Conservation (phyloP, 768 basidiomycete species). For the Austroboletus eburneus region DNA sequence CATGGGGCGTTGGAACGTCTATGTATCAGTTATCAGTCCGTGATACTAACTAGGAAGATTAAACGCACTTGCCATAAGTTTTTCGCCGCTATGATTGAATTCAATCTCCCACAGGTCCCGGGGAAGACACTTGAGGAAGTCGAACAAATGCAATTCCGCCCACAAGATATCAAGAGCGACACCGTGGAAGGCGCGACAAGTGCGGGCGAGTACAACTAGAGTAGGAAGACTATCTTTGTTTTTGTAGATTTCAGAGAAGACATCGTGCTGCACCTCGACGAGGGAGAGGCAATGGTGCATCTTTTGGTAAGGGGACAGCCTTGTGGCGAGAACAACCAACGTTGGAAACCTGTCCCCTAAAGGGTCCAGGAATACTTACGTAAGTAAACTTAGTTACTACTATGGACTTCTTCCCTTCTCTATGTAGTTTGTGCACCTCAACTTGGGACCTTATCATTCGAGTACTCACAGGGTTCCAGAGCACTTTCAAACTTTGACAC, state of each 20-base stretch:
- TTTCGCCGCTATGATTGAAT: too few species aligned
- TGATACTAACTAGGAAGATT: too few species aligned
- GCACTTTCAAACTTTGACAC: constrained; percentile 69
- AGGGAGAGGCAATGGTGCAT: constrained; percentile 27
- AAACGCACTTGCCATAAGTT: constrained; percentile 20
- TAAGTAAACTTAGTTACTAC: too few species aligned
- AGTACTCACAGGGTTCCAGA: constrained; percentile 39
- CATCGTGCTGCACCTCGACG: constrained; percentile 22
- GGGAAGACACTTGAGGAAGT: constrained; percentile 23
- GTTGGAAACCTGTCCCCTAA: too few species aligned
- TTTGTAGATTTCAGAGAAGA: constrained; percentile 17
- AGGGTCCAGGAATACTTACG: too few species aligned
- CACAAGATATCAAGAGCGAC: constrained; percentile 25
- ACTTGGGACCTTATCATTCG: not conserved
- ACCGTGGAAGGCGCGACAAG: constrained; percentile 20
- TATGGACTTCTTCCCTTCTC: too few species aligned
- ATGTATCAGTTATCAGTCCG: constrained; percentile 10
- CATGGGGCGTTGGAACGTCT: constrained; percentile 25
- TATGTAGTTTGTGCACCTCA: constrained; percentile 49
- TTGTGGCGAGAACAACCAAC: too few species aligned
- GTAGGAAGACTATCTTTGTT: not conserved
- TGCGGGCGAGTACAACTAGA: constrained; percentile 24
- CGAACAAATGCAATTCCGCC: constrained; percentile 18
- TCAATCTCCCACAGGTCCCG: too few species aligned
- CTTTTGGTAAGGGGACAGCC: too few species aligned